Evolutionary conservation across 2,329 filamentous ascomycete species (phyloP), one percentile per base, ranked within the genome.

Genomic region (Clonostachys rosea): DNA sequence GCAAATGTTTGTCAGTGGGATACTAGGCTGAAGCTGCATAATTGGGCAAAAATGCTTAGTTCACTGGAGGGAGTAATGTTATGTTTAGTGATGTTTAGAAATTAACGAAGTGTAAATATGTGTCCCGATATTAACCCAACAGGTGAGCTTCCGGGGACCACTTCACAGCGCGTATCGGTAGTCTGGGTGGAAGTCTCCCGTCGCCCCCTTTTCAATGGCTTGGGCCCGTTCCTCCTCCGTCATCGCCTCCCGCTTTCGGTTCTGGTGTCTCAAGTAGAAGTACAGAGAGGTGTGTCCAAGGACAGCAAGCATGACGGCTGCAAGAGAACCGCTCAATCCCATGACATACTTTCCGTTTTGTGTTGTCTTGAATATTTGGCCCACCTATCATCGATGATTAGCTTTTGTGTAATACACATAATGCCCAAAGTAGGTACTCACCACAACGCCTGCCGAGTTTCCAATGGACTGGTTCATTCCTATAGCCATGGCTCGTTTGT

Each of bases 371-470:
- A 51, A 53, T 40, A 53, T 50, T 42, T 53, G 51, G 12, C 51
- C 51, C 18, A 53, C 49, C 49, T 51, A 20, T 30, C 24, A 30
- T 30, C 24, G 24, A 30, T 30, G 4, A 30, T 30, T 30, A 30
- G 17, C 24, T 17, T 14, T 12, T 45, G 42, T 34, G 36, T 4
- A 39, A 11, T 39, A n/a, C 36, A n/a, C 36, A 8, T 13, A 10
- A 36, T 43, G 13, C 3, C 17, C 44, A 44, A 24, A 20, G 18
- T 11, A 14, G n/a, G 35, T 13, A 48, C 47, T 47, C 41, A 70
- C 70, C 5, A 73, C 69, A 5, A 75, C 68, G n/a, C 73, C 73
- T 1, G 71, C 70, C 12, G 63, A 67, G 46, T 75, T 75, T 1
- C 69, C 73, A 5, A 75, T 61, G 0, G 71, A 71, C 50, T 73